These are phyloP conservation scores for Colletotrichum chlorophyti DNA, from an alignment of 2,329 filamentous ascomycete species.

Conservation along the genomic window DNA sequence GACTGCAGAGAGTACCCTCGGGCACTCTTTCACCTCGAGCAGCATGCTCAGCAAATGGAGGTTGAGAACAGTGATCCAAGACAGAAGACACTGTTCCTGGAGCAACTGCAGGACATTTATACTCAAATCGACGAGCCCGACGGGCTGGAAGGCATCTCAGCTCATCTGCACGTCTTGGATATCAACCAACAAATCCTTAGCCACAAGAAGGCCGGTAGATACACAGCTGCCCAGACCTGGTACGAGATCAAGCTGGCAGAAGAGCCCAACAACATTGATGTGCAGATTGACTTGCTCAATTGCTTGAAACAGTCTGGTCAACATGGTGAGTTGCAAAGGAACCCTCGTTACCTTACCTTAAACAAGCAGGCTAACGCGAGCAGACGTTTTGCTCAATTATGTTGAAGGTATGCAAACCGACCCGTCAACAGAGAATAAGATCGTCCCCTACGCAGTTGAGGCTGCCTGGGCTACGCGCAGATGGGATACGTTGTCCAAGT, in stretches of 20 bases:
- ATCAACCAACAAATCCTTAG: slow-evolving; percentile 93
- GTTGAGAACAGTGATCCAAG: slow-evolving; percentile 52
- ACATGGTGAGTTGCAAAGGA: slow-evolving; percentile 68
- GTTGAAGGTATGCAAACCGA: slow-evolving; percentile 76
- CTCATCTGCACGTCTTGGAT: slow-evolving; percentile 84
- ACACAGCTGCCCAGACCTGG: slow-evolving; percentile 96
- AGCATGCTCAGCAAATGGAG: slow-evolving; percentile 71
- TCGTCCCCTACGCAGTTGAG: slow-evolving; percentile 86
- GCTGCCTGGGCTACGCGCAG: slow-evolving; percentile 89
- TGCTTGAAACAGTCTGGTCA: slow-evolving; percentile 97
- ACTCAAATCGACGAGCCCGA: slow-evolving; percentile 98
- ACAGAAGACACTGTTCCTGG: slow-evolving; percentile 71
- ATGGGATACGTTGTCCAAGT: slow-evolving; percentile 77
- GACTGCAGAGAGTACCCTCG: slow-evolving; percentile 93
- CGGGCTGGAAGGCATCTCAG: slow-evolving; percentile 91
- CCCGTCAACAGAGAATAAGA: slow-evolving; percentile 59
- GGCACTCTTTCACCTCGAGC: slow-evolving; percentile 93
- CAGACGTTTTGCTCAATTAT: slow-evolving; percentile 86
- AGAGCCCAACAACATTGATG: slow-evolving; percentile 76
- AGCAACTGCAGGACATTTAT: slow-evolving; percentile 90
- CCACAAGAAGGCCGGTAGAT: slow-evolving; percentile 90
- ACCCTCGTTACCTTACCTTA: background rate
- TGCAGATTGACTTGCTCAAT: slow-evolving; percentile 82
- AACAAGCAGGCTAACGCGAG: slow-evolving; percentile 31
- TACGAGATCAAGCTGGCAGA: slow-evolving; percentile 90